Evolutionary conservation across 495 filamentous ascomycete species (phyloP), one percentile per base, ranked within the genome.

Genomic region (Penicillium steckii): DNA sequence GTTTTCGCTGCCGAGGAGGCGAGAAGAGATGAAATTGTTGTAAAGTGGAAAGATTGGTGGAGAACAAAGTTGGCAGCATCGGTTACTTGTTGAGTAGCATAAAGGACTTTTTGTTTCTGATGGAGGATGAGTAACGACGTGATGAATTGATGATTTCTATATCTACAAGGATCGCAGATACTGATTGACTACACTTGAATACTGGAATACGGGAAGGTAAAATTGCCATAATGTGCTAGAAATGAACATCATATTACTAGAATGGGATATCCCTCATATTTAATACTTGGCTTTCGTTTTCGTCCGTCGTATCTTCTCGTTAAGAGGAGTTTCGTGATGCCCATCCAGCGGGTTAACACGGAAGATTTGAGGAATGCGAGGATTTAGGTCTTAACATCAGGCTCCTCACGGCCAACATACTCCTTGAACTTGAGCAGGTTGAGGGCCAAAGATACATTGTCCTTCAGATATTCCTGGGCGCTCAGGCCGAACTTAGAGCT

Each of bases 1-100:
- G 94, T 97, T 2, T 97, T 96, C 74, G 91, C 90, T 30, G 93
- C 93, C 0, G 95, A 97, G 70, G 87, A 95, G 60, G 90, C 93
- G 13, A 77, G 95, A 48, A 71, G 66, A 25, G 76, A 80, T 41
- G 80, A 80, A 60, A 84, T 77, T 61, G 84, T 93, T 24, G 70
- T 97, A 0, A 79, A 83, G 51, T 97, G 91, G 89, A 66, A 68
- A 46, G 69, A 79, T 24, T 97, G 92, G 93, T 96, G 90, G 89
- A 63, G 67, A n/a, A 60, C 65, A 49, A 76, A 84, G 48, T 46
- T 70, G 50, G 50, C 22, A 32, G 35, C 26, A 41, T 58, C 55
- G 26, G 53, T 46, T 56, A 50, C 25, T 12, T 43, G 38, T 46
- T 62, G 49, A 21, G 43, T 19, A n/a, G 15, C 35, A 15, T 38